These are phyloP conservation scores for Xylaria castorea DNA, from an alignment of 495 filamentous ascomycete genomes.

Conservation along the genomic window DNA sequence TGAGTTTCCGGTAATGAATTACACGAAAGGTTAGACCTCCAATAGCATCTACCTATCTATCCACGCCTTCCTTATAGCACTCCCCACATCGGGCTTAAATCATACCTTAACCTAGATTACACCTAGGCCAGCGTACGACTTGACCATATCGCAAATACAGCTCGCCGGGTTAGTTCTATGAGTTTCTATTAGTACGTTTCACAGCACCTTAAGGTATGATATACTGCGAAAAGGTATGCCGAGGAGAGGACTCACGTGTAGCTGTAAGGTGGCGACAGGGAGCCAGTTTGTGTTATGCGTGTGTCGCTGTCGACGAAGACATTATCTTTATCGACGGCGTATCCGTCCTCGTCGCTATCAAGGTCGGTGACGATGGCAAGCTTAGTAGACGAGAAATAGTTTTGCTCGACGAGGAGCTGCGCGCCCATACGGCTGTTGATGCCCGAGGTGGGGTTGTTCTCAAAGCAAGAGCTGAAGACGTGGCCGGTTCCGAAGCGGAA, in stretches of 20 bases:
- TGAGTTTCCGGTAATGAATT: background rate
- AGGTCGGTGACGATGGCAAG: slow-evolving; percentile 41
- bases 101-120: slow-evolving; percentile 7
- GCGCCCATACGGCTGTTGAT: slow-evolving; percentile 59
- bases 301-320: slow-evolving; percentile 25
- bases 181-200: background rate
- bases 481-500: slow-evolving; percentile 60
- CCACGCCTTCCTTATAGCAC: background rate
- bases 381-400: slow-evolving; percentile 46
- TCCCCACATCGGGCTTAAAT: too few relatives aligned
- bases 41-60: background rate
- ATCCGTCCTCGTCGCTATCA: slow-evolving; percentile 37
- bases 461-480: slow-evolving; percentile 53
- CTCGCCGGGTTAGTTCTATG: slow-evolving; percentile 17
- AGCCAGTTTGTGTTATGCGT: slow-evolving; percentile 22
- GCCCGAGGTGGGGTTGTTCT: slow-evolving; percentile 47
- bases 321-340: slow-evolving; percentile 40
- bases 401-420: slow-evolving; percentile 56
- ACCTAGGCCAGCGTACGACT: slow-evolving; percentile 23
- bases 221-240: background rate
- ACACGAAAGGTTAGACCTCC: background rate
- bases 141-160: slow-evolving; percentile 24
- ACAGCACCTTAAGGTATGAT: background rate
- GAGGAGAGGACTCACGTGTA: slow-evolving; percentile 23
- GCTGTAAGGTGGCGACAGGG: slow-evolving; percentile 10